phyloP scores from a whole-genome alignment of 2,329 filamentous ascomycete genomes.

The Penicillium frequentans region DNA sequence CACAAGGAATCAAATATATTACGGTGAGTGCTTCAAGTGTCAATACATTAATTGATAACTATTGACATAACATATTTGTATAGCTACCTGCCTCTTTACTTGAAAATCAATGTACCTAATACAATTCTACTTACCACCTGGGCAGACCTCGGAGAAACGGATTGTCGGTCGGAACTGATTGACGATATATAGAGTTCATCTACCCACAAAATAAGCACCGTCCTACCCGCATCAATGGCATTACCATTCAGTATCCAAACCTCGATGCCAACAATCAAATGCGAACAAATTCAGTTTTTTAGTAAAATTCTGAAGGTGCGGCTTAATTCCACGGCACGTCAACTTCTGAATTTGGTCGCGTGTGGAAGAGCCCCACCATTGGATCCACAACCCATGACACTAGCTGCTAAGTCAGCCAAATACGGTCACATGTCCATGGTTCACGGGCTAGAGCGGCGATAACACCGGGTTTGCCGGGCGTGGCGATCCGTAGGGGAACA shows the following conservation, averaged over 20 bases:
- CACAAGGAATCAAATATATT: too few species aligned
- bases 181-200: neutral
- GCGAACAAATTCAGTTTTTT: neutral
- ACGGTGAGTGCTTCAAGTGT: too few species aligned
- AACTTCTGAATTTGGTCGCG: neutral
- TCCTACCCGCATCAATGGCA: too few species aligned
- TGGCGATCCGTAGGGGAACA: neutral
- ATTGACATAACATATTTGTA: too few species aligned
- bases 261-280: neutral
- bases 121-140: too few species aligned
- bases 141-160: too few species aligned
- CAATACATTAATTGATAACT: too few species aligned
- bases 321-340: neutral
- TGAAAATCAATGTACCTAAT: too few species aligned
- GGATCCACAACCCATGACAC: neutral
- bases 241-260: too few species aligned
- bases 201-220: too few species aligned
- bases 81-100: too few species aligned
- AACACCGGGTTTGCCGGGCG: neutral
- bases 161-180: neutral
- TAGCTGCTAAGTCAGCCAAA: neutral
- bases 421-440: neutral
- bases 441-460: neutral
- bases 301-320: neutral
- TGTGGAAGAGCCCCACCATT: neutral